Evolutionary conservation across 257 asterid species (phyloP).

Genomic region (Asclepias syriaca): DNA sequence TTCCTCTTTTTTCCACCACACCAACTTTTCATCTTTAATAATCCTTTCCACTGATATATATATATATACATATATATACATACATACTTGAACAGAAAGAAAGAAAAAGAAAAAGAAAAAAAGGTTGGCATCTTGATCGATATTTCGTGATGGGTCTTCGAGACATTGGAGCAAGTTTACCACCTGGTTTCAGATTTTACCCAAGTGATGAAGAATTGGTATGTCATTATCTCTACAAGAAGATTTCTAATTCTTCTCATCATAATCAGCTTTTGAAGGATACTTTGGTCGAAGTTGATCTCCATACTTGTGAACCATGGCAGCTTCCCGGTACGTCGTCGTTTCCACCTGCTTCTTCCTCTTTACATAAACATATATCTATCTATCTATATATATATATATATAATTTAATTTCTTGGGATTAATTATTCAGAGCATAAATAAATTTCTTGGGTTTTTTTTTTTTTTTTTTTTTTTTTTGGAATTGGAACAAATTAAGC

Average conservation of each 20-base stretch:
- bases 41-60: not conserved
- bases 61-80: too few species aligned
- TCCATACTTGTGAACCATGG: slow-evolving; percentile 94
- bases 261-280: slow-evolving; percentile 29
- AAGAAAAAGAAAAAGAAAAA: too few species aligned
- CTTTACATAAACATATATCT: too few species aligned
- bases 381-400: too few species aligned
- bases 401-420: not conserved
- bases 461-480: not conserved
- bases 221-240: slow-evolving; percentile 76
- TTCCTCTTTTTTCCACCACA: not conserved
- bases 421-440: not conserved
- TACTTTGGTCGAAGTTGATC: slow-evolving; percentile 76
- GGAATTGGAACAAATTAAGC: not conserved
- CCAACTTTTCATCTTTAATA: slow-evolving; percentile 16
- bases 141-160: slow-evolving; percentile 41
- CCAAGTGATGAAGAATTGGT: slow-evolving; percentile 90
- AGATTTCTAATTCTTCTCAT: slow-evolving; percentile 39
- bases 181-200: slow-evolving; percentile 80
- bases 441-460: not conserved
- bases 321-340: slow-evolving; percentile 74
- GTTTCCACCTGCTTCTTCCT: not conserved
- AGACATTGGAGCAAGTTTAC: slow-evolving; percentile 74
- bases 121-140: too few species aligned
- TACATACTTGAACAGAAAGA: not conserved